phyloP scores from a whole-genome alignment of 2,329 filamentous ascomycete genomes.

The Pyrenophora seminiperda region DNA sequence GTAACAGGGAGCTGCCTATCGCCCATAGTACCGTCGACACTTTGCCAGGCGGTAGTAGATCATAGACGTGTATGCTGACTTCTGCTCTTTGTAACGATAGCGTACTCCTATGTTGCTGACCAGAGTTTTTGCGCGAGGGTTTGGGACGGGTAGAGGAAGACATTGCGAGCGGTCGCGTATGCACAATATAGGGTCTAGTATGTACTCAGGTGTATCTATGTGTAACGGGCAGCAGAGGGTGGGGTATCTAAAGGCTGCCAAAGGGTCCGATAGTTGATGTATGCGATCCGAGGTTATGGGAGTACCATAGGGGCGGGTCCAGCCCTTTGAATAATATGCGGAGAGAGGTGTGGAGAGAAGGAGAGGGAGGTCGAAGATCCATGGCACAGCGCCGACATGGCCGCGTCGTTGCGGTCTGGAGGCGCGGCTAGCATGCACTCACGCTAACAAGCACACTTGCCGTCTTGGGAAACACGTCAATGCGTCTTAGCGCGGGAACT shows the following conservation, averaged over 20 bases:
- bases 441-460: constrained; percentile 15
- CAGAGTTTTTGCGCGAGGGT: constrained; percentile 50
- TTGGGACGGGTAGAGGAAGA: constrained; percentile 40
- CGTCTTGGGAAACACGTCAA: constrained; percentile 15
- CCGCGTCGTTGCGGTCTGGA: constrained; percentile 7
- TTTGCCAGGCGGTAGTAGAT: constrained; percentile 75
- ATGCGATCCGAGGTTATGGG: constrained; percentile 2
- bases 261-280: constrained; percentile 6
- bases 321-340: constrained; percentile 24
- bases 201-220: constrained; percentile 10
- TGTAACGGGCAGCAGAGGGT: constrained; percentile 12
- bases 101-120: constrained; percentile 68
- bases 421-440: constrained; percentile 14
- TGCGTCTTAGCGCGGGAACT: constrained; percentile 14
- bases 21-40: constrained; percentile 79
- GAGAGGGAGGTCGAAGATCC: constrained; percentile 1
- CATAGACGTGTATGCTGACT: constrained; percentile 77
- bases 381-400: constrained; percentile 13
- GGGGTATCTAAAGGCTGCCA: constrained; percentile 19
- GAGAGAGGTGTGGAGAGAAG: constrained; percentile 12
- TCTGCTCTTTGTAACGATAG: constrained; percentile 74
- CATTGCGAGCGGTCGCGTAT: constrained; percentile 25
- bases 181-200: constrained; percentile 8
- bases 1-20: constrained; percentile 75
- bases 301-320: constrained; percentile 19